A percentile compares a stretch with the other conserved stretches of the same genome.
phyloP scores from a whole-genome alignment of 1,284 basidiomycete genomes.

The Microbotryum silenes-acaulis region DNA sequence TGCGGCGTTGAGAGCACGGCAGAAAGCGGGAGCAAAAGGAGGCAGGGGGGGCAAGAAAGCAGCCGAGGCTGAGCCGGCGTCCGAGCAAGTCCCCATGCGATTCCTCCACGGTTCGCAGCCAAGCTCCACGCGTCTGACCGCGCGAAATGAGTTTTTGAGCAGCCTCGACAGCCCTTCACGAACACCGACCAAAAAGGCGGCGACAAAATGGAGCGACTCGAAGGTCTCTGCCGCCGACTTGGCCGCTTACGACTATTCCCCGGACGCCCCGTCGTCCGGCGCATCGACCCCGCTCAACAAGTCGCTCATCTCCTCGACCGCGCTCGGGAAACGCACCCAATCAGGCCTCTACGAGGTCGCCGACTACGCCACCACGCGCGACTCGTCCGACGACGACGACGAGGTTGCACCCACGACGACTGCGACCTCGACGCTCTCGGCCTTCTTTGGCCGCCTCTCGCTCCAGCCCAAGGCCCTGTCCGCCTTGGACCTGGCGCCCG shows the following conservation, averaged over 20 bases:
- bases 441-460: conserved; percentile 70
- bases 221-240: conserved; percentile 50
- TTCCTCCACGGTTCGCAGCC: not conserved
- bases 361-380: conserved; percentile 35
- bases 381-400: conserved; percentile 43
- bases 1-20: conserved; percentile 74
- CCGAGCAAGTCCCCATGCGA: conserved; percentile 27
- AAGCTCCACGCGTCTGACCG: conserved; percentile 29
- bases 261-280: conserved; percentile 12
- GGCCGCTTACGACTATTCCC: conserved; percentile 40
- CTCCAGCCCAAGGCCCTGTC: conserved; percentile 66
- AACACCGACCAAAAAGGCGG: conserved; percentile 31
- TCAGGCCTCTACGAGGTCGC: conserved; percentile 47
- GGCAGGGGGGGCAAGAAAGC: conserved; percentile 52
- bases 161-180: conserved; percentile 18
- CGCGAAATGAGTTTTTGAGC: conserved; percentile 23
- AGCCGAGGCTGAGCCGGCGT: conserved; percentile 48
- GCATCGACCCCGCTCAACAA: conserved; percentile 25
- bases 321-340: conserved; percentile 70
- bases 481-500: conserved; percentile 74
- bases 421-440: conserved; percentile 38
- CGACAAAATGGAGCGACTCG: conserved; percentile 34
- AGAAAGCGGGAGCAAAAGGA: conserved; percentile 42
- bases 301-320: conserved; percentile 61
- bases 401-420: conserved; percentile 46